Percentiles rank a stretch among this genome's conserved stretches.
phyloP scores from a whole-genome alignment of 2,329 filamentous ascomycete species.

The Leptographium lundbergii region DNA sequence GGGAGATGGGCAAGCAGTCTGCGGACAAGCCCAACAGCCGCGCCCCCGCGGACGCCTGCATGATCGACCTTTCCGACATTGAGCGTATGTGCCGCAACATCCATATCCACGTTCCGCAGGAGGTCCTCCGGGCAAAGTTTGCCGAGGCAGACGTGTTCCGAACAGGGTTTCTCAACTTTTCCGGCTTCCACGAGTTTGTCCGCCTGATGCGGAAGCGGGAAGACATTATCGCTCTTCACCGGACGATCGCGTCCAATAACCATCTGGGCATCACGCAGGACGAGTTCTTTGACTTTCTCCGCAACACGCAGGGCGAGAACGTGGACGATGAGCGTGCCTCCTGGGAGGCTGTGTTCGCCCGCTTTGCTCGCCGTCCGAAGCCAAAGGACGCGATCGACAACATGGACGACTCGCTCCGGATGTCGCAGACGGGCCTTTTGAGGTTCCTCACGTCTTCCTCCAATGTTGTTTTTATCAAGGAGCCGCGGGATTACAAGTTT shows the following conservation, averaged over 20 bases:
- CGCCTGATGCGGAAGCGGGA: conserved; percentile 69
- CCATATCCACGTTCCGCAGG: conserved; percentile 79
- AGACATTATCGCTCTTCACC: conserved; percentile 67
- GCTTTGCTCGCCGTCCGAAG: conserved; percentile 49
- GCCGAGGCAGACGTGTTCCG: conserved; percentile 53
- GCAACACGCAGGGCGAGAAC: conserved; percentile 61
- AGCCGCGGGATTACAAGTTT: conserved; percentile 49
- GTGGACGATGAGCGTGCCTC: conserved; percentile 49
- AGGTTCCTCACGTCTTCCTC: conserved; percentile 62
- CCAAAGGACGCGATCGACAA: conserved; percentile 3
- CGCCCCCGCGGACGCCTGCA: conserved; percentile 43
- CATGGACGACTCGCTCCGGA: conserved; percentile 35
- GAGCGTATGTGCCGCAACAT: conserved; percentile 77
- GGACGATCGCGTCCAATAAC: conserved; percentile 42
- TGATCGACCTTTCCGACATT: conserved; percentile 66
- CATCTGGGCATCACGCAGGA: conserved; percentile 54
- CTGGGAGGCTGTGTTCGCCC: conserved; percentile 64
- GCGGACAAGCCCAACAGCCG: conserved; percentile 27
- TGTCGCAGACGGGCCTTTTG: conserved; percentile 70
- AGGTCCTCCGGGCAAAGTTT: conserved; percentile 63
- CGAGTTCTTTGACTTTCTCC: conserved; percentile 68
- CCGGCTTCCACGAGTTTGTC: conserved; percentile 76
- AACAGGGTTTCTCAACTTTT: conserved; percentile 58
- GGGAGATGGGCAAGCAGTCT: conserved; percentile 57
- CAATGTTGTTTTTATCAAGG: conserved; percentile 54